These are phyloP conservation scores for Diaporthe australafricana DNA, from an alignment of 2,329 filamentous ascomycete genomes.

Conservation along the genomic window DNA sequence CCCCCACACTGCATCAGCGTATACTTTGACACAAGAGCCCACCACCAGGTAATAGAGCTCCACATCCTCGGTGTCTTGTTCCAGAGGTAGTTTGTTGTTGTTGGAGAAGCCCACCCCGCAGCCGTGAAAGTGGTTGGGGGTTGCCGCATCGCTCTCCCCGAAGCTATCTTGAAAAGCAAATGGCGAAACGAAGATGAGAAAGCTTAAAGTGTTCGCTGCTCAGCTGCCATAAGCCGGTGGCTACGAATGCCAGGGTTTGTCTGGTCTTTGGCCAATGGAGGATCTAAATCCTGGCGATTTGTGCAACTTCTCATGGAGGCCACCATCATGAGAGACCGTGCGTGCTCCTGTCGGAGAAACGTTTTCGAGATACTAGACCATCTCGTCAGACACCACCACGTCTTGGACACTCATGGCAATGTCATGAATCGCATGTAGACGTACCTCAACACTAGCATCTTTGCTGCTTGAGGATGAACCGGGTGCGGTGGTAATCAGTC, in stretches of 20 bases:
- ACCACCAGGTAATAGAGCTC: background rate
- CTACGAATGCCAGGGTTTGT: background rate
- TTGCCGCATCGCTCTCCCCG: slow-evolving; percentile 12
- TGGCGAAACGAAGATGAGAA: slow-evolving; percentile 22
- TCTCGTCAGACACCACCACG: background rate
- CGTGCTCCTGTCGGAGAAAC: background rate
- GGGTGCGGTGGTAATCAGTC: background rate
- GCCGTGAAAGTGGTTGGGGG: background rate
- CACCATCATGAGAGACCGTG: background rate
- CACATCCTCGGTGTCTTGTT: background rate
- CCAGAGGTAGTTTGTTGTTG: background rate
- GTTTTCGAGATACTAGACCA: background rate
- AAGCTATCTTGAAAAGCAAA: background rate
- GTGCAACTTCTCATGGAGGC: background rate
- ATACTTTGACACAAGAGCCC: background rate
- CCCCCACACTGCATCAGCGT: background rate
- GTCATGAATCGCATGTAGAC: background rate
- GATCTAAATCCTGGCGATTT: background rate
- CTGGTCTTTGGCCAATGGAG: background rate
- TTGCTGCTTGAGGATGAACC: background rate
- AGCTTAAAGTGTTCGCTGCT: slow-evolving; percentile 13
- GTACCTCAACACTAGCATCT: background rate
- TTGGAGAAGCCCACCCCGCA: background rate
- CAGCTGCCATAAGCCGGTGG: background rate
- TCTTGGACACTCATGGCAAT: background rate